Conservation (phyloP, 495 filamentous ascomycete genomes). For the Neurospora sublineolata region DNA sequence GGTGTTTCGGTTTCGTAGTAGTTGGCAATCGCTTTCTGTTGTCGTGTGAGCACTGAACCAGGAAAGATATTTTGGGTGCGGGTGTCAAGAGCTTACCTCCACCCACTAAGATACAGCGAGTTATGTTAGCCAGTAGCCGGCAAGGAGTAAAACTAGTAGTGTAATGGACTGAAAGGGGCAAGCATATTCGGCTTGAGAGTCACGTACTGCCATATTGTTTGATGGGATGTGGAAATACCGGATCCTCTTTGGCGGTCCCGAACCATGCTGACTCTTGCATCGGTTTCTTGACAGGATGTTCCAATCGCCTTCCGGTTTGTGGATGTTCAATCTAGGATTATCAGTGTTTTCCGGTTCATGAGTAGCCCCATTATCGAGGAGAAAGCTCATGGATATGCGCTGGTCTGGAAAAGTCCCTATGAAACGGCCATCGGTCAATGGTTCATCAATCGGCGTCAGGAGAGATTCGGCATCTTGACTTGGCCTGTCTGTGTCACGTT, state of each 20-base stretch:
- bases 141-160: background rate
- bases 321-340: background rate
- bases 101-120: constrained; percentile 6
- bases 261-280: background rate
- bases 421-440: constrained; percentile 5
- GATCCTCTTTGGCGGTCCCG: background rate
- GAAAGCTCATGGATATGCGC: constrained; percentile 3
- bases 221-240: constrained; percentile 13
- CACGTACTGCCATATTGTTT: constrained; percentile 14
- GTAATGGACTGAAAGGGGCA: no score
- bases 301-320: background rate
- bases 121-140: background rate
- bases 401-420: constrained; percentile 11
- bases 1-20: constrained; percentile 11
- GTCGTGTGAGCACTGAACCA: background rate
- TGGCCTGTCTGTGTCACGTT: background rate
- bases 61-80: background rate
- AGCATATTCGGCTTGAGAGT: background rate
- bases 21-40: constrained; percentile 10
- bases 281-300: background rate
- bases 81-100: constrained; percentile 4
- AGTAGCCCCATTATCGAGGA: background rate
- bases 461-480: background rate
- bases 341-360: background rate
- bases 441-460: constrained; percentile 4